These are phyloP conservation scores for Aspergillus fructus DNA, from an alignment of 2,329 filamentous ascomycete species.

Conservation along the genomic window DNA sequence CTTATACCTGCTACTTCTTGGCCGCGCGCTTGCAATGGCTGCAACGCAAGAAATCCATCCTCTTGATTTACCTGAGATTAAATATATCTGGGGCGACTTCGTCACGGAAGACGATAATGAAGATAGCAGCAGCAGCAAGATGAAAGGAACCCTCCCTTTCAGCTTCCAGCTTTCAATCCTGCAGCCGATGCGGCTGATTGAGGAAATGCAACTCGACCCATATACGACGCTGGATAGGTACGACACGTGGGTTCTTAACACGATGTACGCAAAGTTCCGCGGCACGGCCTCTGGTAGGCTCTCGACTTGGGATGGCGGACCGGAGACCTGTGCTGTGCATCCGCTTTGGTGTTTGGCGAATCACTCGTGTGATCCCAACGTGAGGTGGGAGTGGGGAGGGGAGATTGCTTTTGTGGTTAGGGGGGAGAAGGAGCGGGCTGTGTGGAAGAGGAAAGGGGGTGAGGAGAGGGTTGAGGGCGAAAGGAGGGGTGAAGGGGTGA, in stretches of 20 bases:
- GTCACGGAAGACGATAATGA: not conserved
- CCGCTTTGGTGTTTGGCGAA: slow-evolving; percentile 96
- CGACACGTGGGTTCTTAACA: slow-evolving; percentile 72
- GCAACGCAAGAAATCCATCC: slow-evolving; percentile 59
- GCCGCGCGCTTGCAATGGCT: slow-evolving; percentile 61
- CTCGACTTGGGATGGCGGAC: slow-evolving; percentile 72
- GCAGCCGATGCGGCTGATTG: slow-evolving; percentile 59
- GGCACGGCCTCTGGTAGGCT: slow-evolving; percentile 87
- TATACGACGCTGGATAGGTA: slow-evolving; percentile 47
- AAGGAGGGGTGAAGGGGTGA: slow-evolving; percentile 57
- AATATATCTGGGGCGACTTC: slow-evolving; percentile 68
- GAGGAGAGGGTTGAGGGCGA: slow-evolving; percentile 15
- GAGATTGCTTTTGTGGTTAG: slow-evolving; percentile 42
- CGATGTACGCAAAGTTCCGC: slow-evolving; percentile 86
- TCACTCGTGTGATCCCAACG: slow-evolving; percentile 93
- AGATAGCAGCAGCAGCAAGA: not conserved
- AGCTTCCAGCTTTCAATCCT: slow-evolving; percentile 61
- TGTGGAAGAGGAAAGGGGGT: slow-evolving; percentile 34
- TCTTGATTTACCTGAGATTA: slow-evolving; percentile 59
- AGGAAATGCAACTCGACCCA: slow-evolving; percentile 63
- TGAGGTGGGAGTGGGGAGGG: slow-evolving; percentile 84
- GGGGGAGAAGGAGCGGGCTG: slow-evolving; percentile 33
- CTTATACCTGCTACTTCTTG: slow-evolving; percentile 60
- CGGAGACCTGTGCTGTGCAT: slow-evolving; percentile 90
- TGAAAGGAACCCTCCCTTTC: slow-evolving; percentile 53